Evolutionary conservation across 1,139 yeast genomes (phyloP).

Genomic region (Hemisphaericaspora subhashii): DNA sequence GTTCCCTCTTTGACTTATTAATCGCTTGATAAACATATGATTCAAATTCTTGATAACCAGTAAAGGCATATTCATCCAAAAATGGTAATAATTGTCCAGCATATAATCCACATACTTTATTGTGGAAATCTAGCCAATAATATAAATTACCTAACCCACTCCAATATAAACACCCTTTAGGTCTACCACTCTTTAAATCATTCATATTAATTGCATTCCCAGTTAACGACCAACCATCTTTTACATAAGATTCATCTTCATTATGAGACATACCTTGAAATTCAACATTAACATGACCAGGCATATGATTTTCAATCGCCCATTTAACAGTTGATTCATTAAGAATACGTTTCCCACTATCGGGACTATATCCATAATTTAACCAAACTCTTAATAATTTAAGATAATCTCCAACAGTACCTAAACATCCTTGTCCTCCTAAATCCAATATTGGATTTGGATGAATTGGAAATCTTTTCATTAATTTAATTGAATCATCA

Average conservation of each 20-base stretch:
- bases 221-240: constrained; percentile 77
- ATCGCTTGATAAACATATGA: constrained; percentile 18
- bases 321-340: constrained; percentile 29
- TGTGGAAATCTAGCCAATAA: constrained; percentile 48
- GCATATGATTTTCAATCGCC: constrained; percentile 37
- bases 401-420: constrained; percentile 43
- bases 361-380: constrained; percentile 44
- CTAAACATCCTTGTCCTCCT: constrained; percentile 53
- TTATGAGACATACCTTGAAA: constrained; percentile 17
- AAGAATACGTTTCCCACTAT: constrained; percentile 34
- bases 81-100: constrained; percentile 41
- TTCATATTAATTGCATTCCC: constrained; percentile 67
- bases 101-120: constrained; percentile 44
- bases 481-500: constrained; percentile 17
- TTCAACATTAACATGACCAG: constrained; percentile 23
- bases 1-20: constrained; percentile 8
- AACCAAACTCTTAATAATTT: constrained; percentile 47
- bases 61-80: constrained; percentile 18
- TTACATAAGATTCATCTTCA: constrained; percentile 30
- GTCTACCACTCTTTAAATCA: constrained; percentile 39
- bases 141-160: constrained; percentile 46
- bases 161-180: constrained; percentile 43
- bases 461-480: constrained; percentile 18
- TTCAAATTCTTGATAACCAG: constrained; percentile 19
- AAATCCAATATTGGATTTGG: constrained; percentile 37